Evolutionary conservation across 768 basidiomycete species (phyloP), one percentile per base, ranked within the genome.

Genomic region (Grammothele lineata): DNA sequence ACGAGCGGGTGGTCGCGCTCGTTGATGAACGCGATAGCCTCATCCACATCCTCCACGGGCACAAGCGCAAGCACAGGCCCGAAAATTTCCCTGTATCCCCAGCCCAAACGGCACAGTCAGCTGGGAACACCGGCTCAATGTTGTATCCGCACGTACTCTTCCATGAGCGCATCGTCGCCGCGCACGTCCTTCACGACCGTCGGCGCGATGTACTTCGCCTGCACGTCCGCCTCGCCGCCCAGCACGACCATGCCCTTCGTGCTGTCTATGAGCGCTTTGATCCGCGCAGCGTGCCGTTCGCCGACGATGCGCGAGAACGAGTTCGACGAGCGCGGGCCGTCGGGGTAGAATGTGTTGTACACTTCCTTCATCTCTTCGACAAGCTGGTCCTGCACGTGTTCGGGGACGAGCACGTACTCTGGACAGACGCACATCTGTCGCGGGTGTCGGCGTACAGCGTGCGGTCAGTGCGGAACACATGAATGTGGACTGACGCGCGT

Each of bases 31-130:
- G 76, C 73, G 48, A 92, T 80, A 2, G 83, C 91, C 30, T 79
- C 81, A 33, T 91, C 86, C 5, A 87, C 40, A 45, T 75, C 61
- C 8, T 83, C 75, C 19, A 92, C 80, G 0, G 83, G 76, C 1
- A 93, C 67, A 34, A 94, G 71, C 3, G 87, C 82, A 23, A 94
- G 67, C 10, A 94, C 52, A 6, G 92, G 90, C 0, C 90, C 92
- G 55, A 94, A 93, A 32, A 92, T 72, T 58, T 94, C 92, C 48
- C 88, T 90, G 52, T 0, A 36, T 15, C 12, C 6, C 35, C 35
- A 17, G 35, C 7, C 35, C 8, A 30, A 30, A 30, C 14, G 0
- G 34, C 37, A 14, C 4, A 34, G 4, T 5, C 9, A 39, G 14
- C 22, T 14, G 48, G 33, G n/a, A 22, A 17, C 21, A n/a, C n/a